These are phyloP conservation scores for Leccinum variabile DNA, from an alignment of 1,284 basidiomycete species.

Conservation along the genomic window DNA sequence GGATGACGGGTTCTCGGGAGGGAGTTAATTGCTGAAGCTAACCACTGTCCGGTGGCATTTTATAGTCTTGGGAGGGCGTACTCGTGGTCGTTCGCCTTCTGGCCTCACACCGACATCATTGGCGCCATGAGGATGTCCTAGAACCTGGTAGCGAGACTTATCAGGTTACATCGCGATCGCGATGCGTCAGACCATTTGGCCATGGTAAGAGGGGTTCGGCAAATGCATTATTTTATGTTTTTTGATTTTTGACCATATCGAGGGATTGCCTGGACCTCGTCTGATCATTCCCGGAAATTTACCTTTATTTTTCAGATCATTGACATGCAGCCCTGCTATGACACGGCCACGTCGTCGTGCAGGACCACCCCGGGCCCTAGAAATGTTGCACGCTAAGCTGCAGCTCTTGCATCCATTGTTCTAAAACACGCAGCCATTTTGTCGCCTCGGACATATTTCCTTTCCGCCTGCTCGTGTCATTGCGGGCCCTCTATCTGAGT, in stretches of 20 bases:
- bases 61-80: conserved; percentile 24
- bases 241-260: conserved; percentile 29
- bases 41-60: conserved; percentile 19
- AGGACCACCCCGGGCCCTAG: conserved; percentile 10
- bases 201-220: conserved; percentile 27
- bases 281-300: conserved; percentile 29
- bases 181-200: conserved; percentile 25
- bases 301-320: conserved; percentile 21
- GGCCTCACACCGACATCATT: conserved; percentile 84
- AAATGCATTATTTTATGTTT: conserved; percentile 26
- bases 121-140: conserved; percentile 60
- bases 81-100: conserved; percentile 20
- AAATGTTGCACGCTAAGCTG: conserved; percentile 9
- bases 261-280: conserved; percentile 24
- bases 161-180: conserved; percentile 29
- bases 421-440: conserved; percentile 12
- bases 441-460: conserved; percentile 12
- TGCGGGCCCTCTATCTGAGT: conserved; percentile 32
- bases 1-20: conserved; percentile 10
- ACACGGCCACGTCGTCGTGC: conserved; percentile 9
- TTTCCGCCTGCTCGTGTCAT: conserved; percentile 11
- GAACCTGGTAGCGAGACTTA: conserved; percentile 23
- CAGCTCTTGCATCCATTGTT: conserved; percentile 12
- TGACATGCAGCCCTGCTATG: conserved; percentile 24
- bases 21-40: conserved; percentile 15